Evolutionary conservation across 371 early-diverging fungal species (phyloP), one percentile per base, ranked within the genome.

Genomic region (Chytridiales sp.): DNA sequence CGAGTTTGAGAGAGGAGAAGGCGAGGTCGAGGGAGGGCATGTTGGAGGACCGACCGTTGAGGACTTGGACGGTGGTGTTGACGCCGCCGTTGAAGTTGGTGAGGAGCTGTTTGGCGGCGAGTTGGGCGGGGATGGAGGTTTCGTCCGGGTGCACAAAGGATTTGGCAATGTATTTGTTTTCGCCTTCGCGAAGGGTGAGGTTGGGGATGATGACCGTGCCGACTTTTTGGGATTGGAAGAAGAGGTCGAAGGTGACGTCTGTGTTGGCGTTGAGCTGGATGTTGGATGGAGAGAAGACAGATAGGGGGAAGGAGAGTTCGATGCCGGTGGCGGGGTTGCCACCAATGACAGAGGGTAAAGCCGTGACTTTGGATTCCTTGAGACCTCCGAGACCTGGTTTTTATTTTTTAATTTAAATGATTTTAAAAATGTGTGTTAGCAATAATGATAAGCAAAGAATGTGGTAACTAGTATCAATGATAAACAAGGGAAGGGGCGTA

Each of bases 311-410:
- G 39, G 3, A 2, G 29, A 59, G 50, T 26, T 47, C 24, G 49
- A 59, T 17, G 21, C 49, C 59, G 4, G 26, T 56, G 9, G 42
- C 15, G 4, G 26, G 6, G 40, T 17, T 24, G 27, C 56, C 56
- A 22, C 52, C 52, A 11, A 35, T 22, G 38, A 52, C 38, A 13
- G 3, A 5, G 38, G 52, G 52, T n/a, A 19, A 3, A 11, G 32
- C 38, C 8, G 38, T 35, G 38, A 52, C 22, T 17, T 32, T 34
- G 35, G 49, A 43, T 4, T 42, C 6, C n/a, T 5, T 11, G 44
- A 56, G 56, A 40, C 56, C 56, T 29, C 56, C 56, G 17, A 56
- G 31, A 22, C 56, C 56, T 56, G 4, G n/a, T n/a, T n/a, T n/a
- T n/a, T n/a, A n/a, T n/a, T n/a, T 32, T 49, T n/a, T 9, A 49